Percentiles rank a stretch among this genome's conserved stretches.
Conservation (phyloP, 306 rosid species). For the Luffa acutangula region DNA sequence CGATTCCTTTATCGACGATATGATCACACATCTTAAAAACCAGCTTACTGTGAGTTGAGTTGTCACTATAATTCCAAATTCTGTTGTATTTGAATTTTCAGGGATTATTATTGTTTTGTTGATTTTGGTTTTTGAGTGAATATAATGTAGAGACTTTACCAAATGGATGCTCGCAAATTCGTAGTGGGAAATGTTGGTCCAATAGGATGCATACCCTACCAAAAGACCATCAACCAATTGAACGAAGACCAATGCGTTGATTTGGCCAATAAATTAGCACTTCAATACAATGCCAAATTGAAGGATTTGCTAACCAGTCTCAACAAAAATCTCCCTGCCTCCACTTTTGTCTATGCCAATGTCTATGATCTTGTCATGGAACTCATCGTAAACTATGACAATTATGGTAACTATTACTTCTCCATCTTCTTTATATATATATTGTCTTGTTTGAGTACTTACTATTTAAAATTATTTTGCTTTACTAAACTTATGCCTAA, state of each 20-base stretch:
- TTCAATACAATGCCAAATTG: constrained; percentile 57
- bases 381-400: constrained; percentile 43
- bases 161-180: constrained; percentile 78
- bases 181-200: constrained; percentile 87
- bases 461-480: too few species aligned
- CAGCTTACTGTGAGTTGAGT: constrained; percentile 61
- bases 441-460: too few species aligned
- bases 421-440: neutral
- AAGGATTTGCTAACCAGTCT: constrained; percentile 63
- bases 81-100: too few species aligned
- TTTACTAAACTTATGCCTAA: too few species aligned
- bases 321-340: constrained; percentile 58
- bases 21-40: constrained; percentile 52
- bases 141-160: constrained; percentile 56
- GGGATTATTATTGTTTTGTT: too few species aligned
- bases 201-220: constrained; percentile 90
- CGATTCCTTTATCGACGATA: constrained; percentile 55
- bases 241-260: constrained; percentile 67
- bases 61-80: neutral
- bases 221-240: constrained; percentile 69
- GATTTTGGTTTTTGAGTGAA: neutral
- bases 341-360: constrained; percentile 67
- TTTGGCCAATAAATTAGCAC: constrained; percentile 71
- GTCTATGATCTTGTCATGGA: constrained; percentile 68
- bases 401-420: constrained; percentile 35